These are phyloP conservation scores for Ceratocystis cubensis DNA, from an alignment of 2,329 filamentous ascomycete species.

Conservation along the genomic window DNA sequence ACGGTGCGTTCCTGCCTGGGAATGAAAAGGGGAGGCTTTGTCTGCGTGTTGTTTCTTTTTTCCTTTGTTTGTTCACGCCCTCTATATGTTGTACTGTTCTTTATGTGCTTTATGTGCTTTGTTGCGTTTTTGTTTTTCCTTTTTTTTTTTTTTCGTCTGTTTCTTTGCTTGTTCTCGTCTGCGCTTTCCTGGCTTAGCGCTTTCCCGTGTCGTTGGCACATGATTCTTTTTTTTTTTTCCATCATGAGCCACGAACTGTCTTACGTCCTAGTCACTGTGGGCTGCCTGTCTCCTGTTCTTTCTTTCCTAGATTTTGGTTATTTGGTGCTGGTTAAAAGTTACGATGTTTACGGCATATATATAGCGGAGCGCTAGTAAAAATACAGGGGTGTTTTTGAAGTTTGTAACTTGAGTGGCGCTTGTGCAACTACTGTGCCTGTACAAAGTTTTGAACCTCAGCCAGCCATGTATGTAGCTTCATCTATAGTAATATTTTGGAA, in stretches of 20 bases:
- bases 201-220: no score
- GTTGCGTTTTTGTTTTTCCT: neutral
- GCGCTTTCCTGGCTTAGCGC: neutral
- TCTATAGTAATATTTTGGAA: no score
- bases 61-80: neutral
- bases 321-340: neutral
- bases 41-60: neutral
- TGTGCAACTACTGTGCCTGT: no score
- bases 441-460: no score
- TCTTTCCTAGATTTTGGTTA: neutral
- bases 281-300: neutral
- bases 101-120: neutral
- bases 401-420: no score
- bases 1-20: neutral
- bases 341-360: no score
- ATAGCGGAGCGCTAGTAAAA: no score
- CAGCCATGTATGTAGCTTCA: no score
- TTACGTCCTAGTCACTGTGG: neutral
- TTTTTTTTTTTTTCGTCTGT: neutral
- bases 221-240: neutral
- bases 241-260: neutral
- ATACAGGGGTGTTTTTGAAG: no score
- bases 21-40: neutral
- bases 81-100: neutral
- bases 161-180: neutral